Conservation (phyloP, 495 filamentous ascomycete species). For the Aspergillus egyptiacus region DNA sequence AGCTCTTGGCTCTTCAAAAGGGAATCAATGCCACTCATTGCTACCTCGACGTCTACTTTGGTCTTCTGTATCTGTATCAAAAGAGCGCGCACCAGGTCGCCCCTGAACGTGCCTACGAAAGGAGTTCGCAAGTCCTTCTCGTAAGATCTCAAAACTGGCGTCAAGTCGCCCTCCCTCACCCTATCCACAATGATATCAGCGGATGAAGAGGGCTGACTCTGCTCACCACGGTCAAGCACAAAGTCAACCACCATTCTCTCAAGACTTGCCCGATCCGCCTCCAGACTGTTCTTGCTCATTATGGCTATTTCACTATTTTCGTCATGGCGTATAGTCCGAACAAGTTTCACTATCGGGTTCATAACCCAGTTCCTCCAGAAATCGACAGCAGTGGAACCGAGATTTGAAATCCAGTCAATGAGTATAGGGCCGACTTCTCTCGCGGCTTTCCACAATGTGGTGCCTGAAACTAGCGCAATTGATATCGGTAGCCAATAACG, state of each 20-base stretch:
- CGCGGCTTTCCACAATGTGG: constrained; percentile 71
- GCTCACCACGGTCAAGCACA: constrained; percentile 65
- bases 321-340: constrained; percentile 89
- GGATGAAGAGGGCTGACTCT: constrained; percentile 16
- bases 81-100: constrained; percentile 83
- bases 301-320: constrained; percentile 86
- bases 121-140: constrained; percentile 78
- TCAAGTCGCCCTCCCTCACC: constrained; percentile 87
- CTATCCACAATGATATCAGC: constrained; percentile 65
- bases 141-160: constrained; percentile 82
- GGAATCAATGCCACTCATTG: constrained; percentile 87
- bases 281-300: constrained; percentile 85
- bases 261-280: constrained; percentile 81
- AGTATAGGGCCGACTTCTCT: constrained; percentile 67
- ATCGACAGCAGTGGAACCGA: constrained; percentile 71
- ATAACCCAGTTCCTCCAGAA: constrained; percentile 97
- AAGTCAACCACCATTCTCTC: constrained; percentile 99
- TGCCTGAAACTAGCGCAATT: constrained; percentile 60
- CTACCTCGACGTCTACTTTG: constrained; percentile 95
- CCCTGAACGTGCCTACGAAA: constrained; percentile 69
- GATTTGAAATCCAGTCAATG: constrained; percentile 64
- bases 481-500: constrained; percentile 82
- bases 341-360: constrained; percentile 70
- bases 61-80: constrained; percentile 98
- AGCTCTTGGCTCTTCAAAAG: constrained; percentile 93